Base-by-base conservation (phyloP, 2,329 filamentous ascomycete species). In the Venturia asperata region DNA sequence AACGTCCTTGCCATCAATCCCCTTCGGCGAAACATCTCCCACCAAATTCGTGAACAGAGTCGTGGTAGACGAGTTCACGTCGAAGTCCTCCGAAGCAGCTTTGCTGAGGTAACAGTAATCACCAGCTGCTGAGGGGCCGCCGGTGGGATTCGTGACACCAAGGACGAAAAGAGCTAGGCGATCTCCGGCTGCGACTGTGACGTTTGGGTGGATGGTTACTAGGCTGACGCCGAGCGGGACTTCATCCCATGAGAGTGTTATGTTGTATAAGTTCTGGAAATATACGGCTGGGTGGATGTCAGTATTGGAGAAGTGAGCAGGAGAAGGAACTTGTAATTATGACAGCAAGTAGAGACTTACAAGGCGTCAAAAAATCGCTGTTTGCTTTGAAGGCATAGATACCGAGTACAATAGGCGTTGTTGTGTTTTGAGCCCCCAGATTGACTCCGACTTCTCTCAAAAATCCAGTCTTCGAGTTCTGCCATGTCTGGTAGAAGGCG, bases 81-180 rank as follows among this genome's bases (percentile, higher is more conserved):
- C 43, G 7, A 63, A 55, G 1, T 49, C n/a, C 10, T 21, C 24
- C 21, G 6, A 19, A 4, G 62, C 43, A 63, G 43, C 43, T 52
- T 63, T 63, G 45, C 27, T 63, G 41, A 63, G 42, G 17, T 63
- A 63, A 42, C 62, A 63, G 42, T 63, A 63, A 13, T 49, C 21
- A 19, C 62, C 62, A 3, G 62, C 62, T 39, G 42, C 62, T 1
- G n/a, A 21, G 19, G 43, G 24, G 21, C 62, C 62, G 34, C n/a
- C 62, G 0, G 0, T 15, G 15, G 62, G 62, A 63, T 63, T 11
- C 42, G 24, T 24, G 27, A 41, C n/a, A 43, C 43, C 62, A 24
- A 27, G 19, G 7, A 63, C 34, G 43, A 63, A 63, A 13, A 63
- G 45, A 17, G 45, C 62, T 11, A 63, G 62, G 6, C 45, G 41